Evolutionary conservation across 139 green algal species (phyloP).

Genomic region (Chlamydomonas schloesseri): DNA sequence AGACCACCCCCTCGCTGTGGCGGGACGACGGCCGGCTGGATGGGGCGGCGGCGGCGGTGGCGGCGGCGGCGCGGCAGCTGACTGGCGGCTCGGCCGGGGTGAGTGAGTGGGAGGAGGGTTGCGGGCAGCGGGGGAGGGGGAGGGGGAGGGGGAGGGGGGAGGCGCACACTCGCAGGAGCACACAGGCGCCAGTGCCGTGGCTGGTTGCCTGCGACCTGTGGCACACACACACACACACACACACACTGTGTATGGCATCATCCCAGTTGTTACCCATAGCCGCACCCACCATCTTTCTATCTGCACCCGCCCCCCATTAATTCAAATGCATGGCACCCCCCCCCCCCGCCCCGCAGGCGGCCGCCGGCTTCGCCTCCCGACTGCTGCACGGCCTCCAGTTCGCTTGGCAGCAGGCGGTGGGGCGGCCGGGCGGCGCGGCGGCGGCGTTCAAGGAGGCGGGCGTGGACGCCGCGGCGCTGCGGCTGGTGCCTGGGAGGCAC

Average conservation of each 20-base stretch:
- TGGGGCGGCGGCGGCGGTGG: not conserved
- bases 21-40: not conserved
- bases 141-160: not conserved
- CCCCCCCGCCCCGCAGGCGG: not conserved
- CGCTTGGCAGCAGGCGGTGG: slow-evolving; percentile 60
- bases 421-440: slow-evolving; percentile 67
- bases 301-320: not conserved
- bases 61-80: too few species aligned
- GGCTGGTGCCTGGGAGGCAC: slow-evolving; percentile 22
- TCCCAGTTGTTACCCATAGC: too few species aligned
- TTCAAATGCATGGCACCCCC: not conserved
- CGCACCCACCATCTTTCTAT: too few species aligned
- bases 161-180: too few species aligned
- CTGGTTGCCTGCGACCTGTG: too few species aligned
- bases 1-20: not conserved
- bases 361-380: slow-evolving; percentile 28
- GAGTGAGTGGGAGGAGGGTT: not conserved
- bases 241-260: too few species aligned
- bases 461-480: slow-evolving; percentile 75
- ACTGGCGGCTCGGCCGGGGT: not conserved
- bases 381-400: slow-evolving; percentile 59
- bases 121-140: too few species aligned
- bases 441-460: slow-evolving; percentile 71
- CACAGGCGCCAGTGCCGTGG: too few species aligned
- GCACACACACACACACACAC: too few species aligned